These are phyloP conservation scores for Salisapilia sapeloensis DNA, from an alignment of 352 stramenopile species.

Conservation along the genomic window DNA sequence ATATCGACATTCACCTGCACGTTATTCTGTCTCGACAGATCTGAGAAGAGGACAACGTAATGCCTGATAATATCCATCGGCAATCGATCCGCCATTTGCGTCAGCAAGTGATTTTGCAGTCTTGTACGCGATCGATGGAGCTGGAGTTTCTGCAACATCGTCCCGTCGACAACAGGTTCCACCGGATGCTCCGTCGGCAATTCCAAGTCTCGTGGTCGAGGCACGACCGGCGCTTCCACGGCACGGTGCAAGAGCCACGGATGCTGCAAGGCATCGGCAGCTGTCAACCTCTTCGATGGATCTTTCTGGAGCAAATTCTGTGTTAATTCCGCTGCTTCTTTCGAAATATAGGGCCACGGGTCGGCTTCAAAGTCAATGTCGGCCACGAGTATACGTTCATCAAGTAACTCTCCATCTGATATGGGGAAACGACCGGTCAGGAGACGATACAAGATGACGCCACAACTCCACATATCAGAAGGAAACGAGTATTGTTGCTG, in stretches of 20 bases:
- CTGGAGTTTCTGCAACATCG: slow-evolving; percentile 55
- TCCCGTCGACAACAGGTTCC: slow-evolving; percentile 24
- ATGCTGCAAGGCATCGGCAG: slow-evolving; percentile 43
- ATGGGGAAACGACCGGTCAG: slow-evolving; percentile 49
- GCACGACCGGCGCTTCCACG: slow-evolving; percentile 6
- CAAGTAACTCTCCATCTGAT: slow-evolving; percentile 26
- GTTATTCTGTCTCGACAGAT: slow-evolving; percentile 30
- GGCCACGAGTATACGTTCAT: slow-evolving; percentile 45
- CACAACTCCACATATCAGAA: slow-evolving; percentile 65
- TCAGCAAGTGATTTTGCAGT: slow-evolving; percentile 47
- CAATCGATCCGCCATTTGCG: slow-evolving; percentile 27
- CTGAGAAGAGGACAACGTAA: slow-evolving; percentile 44
- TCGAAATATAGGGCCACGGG: slow-evolving; percentile 32
- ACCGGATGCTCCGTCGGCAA: slow-evolving; percentile 1
- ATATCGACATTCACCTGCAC: slow-evolving; percentile 28
- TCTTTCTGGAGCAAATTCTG: slow-evolving; percentile 28
- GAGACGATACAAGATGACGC: slow-evolving; percentile 56
- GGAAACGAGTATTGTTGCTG: slow-evolving; percentile 39
- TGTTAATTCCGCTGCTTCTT: slow-evolving; percentile 38
- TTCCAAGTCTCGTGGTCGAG: neutral
- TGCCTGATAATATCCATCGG: slow-evolving; percentile 36
- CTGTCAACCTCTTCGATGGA: slow-evolving; percentile 16
- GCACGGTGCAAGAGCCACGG: slow-evolving; percentile 34
- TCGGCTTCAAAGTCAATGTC: slow-evolving; percentile 25
- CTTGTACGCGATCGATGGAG: slow-evolving; percentile 55